Evolutionary conservation across 176 grass and related monocot genomes (phyloP).

Genomic region (Oryza meridionalis): DNA sequence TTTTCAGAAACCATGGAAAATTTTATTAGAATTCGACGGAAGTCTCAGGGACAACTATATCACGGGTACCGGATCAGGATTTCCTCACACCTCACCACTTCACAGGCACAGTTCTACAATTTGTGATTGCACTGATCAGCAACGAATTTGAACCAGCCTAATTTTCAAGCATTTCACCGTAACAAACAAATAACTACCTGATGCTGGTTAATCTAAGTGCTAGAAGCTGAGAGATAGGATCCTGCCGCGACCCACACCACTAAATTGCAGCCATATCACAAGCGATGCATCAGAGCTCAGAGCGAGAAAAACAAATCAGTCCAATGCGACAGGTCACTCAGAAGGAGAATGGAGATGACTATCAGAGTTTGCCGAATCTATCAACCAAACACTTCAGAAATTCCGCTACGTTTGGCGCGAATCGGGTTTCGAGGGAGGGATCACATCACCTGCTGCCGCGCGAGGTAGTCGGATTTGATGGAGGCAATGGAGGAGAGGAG

Average conservation of each 20-base stretch:
- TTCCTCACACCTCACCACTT: slow-evolving; percentile 24
- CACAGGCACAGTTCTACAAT: not conserved
- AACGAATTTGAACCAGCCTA: not conserved
- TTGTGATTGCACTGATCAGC: not conserved
- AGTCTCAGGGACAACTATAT: not conserved
- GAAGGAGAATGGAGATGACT: not conserved
- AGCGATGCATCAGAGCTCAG: not conserved
- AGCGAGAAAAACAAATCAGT: not conserved
- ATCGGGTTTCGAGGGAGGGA: slow-evolving; percentile 23
- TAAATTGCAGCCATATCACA: slow-evolving; percentile 12
- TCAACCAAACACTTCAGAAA: slow-evolving; percentile 1
- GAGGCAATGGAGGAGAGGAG: slow-evolving; percentile 85
- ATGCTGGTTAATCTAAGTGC: not conserved
- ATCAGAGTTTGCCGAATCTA: not conserved
- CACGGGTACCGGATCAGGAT: not conserved
- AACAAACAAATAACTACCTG: not conserved
- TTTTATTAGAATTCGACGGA: not conserved
- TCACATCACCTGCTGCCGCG: slow-evolving; percentile 82
- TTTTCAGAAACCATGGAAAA: not conserved
- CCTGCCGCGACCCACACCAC: not conserved
- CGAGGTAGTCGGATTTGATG: slow-evolving; percentile 94
- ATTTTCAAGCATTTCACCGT: not conserved
- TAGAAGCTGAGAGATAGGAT: slow-evolving; percentile 3
- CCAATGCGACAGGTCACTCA: not conserved
- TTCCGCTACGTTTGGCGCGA: slow-evolving; percentile 30